Evolutionary conservation across 352 stramenopile genomes (phyloP).

Genomic region (Pythium monospermum): DNA sequence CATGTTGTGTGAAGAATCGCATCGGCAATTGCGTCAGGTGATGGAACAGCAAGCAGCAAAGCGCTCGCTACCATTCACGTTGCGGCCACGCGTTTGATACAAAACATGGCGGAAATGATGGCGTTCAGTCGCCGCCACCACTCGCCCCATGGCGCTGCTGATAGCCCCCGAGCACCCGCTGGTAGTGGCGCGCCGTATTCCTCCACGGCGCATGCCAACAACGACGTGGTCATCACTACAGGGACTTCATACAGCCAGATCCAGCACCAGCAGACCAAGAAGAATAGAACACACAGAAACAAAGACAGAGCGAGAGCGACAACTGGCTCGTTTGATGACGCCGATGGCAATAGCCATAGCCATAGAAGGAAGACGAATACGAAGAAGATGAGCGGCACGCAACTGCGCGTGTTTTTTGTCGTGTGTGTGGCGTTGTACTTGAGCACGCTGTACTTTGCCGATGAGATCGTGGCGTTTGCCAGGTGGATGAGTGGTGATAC

Average conservation of each 20-base stretch:
- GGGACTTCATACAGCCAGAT: too few relatives aligned
- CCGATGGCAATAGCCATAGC: neutral
- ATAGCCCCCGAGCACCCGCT: too few relatives aligned
- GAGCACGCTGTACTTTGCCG: constrained; percentile 42
- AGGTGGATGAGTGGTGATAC: constrained; percentile 19
- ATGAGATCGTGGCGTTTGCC: constrained; percentile 31
- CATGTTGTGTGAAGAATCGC: too few relatives aligned
- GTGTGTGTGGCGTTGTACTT: constrained; percentile 53
- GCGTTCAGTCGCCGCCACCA: constrained; percentile 16
- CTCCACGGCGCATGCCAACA: too few relatives aligned
- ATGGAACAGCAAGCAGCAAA: too few relatives aligned
- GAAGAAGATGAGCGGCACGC: constrained; percentile 19
- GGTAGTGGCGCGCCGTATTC: too few relatives aligned
- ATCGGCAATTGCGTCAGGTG: too few relatives aligned
- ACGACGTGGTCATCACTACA: neutral
- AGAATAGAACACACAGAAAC: neutral
- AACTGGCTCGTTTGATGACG: too few relatives aligned
- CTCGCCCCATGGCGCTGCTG: neutral
- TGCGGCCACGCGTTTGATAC: neutral
- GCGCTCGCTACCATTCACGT: too few relatives aligned
- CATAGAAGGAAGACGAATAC: neutral
- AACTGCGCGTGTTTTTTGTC: constrained; percentile 46
- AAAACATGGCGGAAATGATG: constrained; percentile 12
- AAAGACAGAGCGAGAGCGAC: too few relatives aligned
- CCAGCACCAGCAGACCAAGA: too few relatives aligned